Evolutionary conservation across 352 stramenopile species (phyloP), one percentile per base, ranked within the genome.

Genomic region (Globisporangium middletonii): DNA sequence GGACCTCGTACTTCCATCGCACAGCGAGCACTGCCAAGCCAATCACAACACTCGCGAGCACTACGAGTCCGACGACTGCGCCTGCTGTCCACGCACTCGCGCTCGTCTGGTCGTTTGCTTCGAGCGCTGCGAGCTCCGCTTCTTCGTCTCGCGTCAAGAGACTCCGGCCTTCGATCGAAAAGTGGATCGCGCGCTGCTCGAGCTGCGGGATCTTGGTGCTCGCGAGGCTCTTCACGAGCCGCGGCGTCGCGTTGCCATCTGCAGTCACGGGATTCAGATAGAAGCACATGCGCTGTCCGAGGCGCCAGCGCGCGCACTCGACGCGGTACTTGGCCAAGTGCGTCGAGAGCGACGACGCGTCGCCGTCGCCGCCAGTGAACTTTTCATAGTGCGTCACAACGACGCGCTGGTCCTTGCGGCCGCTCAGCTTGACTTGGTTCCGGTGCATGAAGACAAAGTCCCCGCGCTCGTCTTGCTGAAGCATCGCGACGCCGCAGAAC

Each of bases 251-350:
- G 43, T 67, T 67, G 0, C 79, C 77, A 16, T 75, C 62, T 13
- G 62, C 64, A 3, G 76, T 71, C 56, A 68, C 63, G 2, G 78
- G 75, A 18, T 82, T 69, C 2, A 91, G 41, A 57, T 75, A 68
- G 55, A 89, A 89, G 43, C 80, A 91, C 47, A 69, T 84, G 55
- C 78, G 71, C 62, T 86, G 78, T 0, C 75, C 77, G 8, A 91
- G 59, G 9, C 68, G 65, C 18, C 60, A 64, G 49, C 75, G 83
- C 33, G 83, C 86, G 48, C 76, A 77, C 38, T 75, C 62, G 19
- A 91, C 60, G 41, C 76, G 73, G 51, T 87, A 91, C 54, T 86
- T 89, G 53, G 88, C 77, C 42, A 91, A 62, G 3, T 89, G 69
- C 3, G 42, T 63, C 26, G 62, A 30, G 49, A 81, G 62, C 5